Evolutionary conservation across 1,284 basidiomycete genomes (phyloP).

Genomic region (Inonotus obliquus): DNA sequence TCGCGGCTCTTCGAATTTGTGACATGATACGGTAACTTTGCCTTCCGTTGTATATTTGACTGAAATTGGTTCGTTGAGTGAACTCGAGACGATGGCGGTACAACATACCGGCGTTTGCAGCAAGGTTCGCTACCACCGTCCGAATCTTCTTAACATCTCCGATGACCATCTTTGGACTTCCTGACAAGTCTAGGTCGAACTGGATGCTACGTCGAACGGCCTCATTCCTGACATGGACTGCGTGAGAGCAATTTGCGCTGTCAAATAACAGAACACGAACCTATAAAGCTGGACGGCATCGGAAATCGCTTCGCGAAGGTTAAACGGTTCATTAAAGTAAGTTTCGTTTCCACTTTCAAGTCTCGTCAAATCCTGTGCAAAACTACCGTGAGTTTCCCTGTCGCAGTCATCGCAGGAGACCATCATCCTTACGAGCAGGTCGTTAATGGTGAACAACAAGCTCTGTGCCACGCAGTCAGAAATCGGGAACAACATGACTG

Average conservation of each 20-base stretch:
- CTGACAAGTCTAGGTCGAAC: slow-evolving; percentile 56
- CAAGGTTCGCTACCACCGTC: slow-evolving; percentile 80
- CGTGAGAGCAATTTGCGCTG: not conserved
- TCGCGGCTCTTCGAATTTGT: slow-evolving; percentile 47
- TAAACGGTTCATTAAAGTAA: slow-evolving; percentile 79
- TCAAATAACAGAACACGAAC: slow-evolving; percentile 17
- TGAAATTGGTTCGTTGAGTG: slow-evolving; percentile 25
- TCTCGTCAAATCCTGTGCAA: slow-evolving; percentile 66
- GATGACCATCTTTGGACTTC: slow-evolving; percentile 57
- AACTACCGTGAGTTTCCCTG: slow-evolving; percentile 25
- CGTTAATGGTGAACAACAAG: slow-evolving; percentile 81
- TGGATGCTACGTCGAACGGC: slow-evolving; percentile 61
- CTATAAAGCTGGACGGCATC: slow-evolving; percentile 64
- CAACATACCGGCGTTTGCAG: slow-evolving; percentile 70
- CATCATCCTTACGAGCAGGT: slow-evolving; percentile 53
- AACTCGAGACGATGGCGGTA: not conserved
- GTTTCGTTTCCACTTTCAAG: slow-evolving; percentile 80
- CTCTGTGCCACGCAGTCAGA: slow-evolving; percentile 34
- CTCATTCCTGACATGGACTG: slow-evolving; percentile 44
- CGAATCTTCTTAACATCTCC: slow-evolving; percentile 74
- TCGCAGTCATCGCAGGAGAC: not conserved
- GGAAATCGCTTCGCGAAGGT: slow-evolving; percentile 62
- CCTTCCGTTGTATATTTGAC: slow-evolving; percentile 77
- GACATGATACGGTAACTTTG: slow-evolving; percentile 61
- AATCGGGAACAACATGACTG: not conserved